Evolutionary conservation across 2,329 filamentous ascomycete species (phyloP), one percentile per base, ranked within the genome.

Genomic region (Dothistroma pini): DNA sequence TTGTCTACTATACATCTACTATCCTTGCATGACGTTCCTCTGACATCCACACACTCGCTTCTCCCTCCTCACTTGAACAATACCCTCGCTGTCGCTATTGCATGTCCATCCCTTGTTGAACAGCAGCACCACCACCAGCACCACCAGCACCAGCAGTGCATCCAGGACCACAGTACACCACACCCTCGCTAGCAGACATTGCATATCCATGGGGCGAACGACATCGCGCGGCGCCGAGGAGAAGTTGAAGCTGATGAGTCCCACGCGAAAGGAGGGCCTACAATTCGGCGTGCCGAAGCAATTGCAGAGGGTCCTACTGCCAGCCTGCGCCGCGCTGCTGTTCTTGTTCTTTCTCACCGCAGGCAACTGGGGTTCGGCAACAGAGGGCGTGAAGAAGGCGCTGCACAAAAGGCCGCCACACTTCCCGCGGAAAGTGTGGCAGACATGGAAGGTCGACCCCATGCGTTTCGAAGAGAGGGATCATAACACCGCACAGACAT

Each of bases 381-480:
- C 67, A 25, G 51, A 53, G 19, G 51, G 51, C 11, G 51, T 53
- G 51, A 53, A 53, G 21, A 50, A 50, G 25, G 51, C 64, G 51
- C 63, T 60, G 54, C 70, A 74, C 52, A 31, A 56, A 32, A 59
- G 66, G 62, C 49, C 63, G 64, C 58, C 61, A 56, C 71, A 57
- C 67, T 90, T 86, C 68, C 88, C 82, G 6, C 80, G 81, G 58
- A 91, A 90, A 75, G 88, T 91, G 66, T 91, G 88, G 88, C 88
- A 91, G 74, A 88, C 85, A 0, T 91, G 88, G 88, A 91, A 90
- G 72, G 83, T 87, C 31, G 83, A 87, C 63, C 85, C 88, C 1
- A 77, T 89, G 35, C 78, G 79, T 1, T 89, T 90, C 69, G 87
- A 89, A 64, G 81, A 86, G 68, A 80, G 84, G 56, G 86, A 90